Percentiles rank a stretch among this genome's conserved stretches.
phyloP scores from a whole-genome alignment of 345 rosid species.

The Populus nigra region DNA sequence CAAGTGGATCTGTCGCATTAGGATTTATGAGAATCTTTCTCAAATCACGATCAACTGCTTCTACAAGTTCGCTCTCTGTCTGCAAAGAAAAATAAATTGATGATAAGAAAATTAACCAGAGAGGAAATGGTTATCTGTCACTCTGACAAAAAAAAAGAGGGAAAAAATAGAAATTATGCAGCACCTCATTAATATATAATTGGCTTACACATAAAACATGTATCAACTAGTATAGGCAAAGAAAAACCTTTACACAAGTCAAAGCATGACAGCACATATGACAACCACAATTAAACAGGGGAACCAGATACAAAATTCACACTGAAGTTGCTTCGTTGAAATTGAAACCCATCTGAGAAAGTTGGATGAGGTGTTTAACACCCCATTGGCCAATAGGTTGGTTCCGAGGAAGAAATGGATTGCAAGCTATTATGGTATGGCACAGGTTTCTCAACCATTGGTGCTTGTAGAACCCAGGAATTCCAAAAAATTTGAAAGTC shows the following conservation, averaged over 20 bases:
- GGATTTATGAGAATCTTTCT: conserved; percentile 90
- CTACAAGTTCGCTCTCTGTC: conserved; percentile 69
- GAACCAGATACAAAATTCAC: not conserved
- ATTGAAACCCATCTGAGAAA: not conserved
- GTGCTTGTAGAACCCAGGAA: not conserved
- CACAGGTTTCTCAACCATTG: not conserved
- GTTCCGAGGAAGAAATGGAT: not conserved
- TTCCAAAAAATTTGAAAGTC: not conserved
- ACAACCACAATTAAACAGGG: not conserved
- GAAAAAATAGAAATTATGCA: not conserved
- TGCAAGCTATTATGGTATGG: not conserved
- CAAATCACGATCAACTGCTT: conserved; percentile 81
- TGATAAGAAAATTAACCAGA: not conserved
- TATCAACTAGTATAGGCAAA: not conserved
- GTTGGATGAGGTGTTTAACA: not conserved
- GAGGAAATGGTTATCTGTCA: not conserved
- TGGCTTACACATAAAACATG: not conserved
- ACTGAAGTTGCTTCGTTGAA: not conserved
- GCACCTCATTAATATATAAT: not conserved
- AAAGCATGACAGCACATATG: not conserved
- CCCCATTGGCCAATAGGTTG: not conserved
- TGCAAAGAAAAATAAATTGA: conserved; percentile 23
- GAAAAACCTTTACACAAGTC: no score
- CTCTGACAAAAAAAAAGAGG: not conserved
- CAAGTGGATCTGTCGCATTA: conserved; percentile 64